These are phyloP conservation scores for Sedum album DNA, from an alignment of 164 flowering plant species.

Conservation along the genomic window DNA sequence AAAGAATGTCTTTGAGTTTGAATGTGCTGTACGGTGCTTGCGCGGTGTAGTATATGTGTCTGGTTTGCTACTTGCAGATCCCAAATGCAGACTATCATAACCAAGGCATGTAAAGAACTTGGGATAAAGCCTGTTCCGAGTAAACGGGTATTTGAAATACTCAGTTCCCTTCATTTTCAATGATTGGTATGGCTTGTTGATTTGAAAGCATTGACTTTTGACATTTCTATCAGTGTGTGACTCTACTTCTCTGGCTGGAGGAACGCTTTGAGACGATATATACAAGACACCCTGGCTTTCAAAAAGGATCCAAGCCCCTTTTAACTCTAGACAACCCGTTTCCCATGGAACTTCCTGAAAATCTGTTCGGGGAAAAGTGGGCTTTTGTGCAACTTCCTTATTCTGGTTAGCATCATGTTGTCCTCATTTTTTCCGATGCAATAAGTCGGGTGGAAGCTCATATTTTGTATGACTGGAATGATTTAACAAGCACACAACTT, in stretches of 20 bases:
- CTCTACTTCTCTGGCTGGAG: slow-evolving; percentile 88
- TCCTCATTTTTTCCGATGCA: background rate
- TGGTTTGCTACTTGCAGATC: slow-evolving; percentile 35
- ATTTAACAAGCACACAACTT: background rate
- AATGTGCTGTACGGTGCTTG: background rate
- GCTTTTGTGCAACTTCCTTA: slow-evolving; percentile 94
- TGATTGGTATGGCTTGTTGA: background rate
- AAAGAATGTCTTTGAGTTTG: background rate
- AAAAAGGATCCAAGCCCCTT: slow-evolving; percentile 82
- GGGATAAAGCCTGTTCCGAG: slow-evolving; percentile 80
- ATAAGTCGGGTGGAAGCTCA: background rate
- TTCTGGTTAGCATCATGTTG: slow-evolving; percentile 39
- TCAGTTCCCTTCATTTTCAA: background rate
- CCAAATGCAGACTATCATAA: slow-evolving; percentile 93
- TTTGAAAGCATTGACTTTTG: background rate
- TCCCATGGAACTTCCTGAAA: slow-evolving; percentile 91
- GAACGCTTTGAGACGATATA: slow-evolving; percentile 90
- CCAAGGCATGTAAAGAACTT: slow-evolving; percentile 85
- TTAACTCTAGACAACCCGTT: slow-evolving; percentile 82
- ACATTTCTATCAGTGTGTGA: slow-evolving; percentile 57
- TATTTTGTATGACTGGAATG: background rate
- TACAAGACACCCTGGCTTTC: slow-evolving; percentile 85
- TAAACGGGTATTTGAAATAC: slow-evolving; percentile 51
- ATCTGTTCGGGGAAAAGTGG: slow-evolving; percentile 88
- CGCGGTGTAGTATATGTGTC: background rate